These are phyloP conservation scores for Rhodamnia rubescens DNA, from an alignment of 345 rosid species.

Conservation along the genomic window DNA sequence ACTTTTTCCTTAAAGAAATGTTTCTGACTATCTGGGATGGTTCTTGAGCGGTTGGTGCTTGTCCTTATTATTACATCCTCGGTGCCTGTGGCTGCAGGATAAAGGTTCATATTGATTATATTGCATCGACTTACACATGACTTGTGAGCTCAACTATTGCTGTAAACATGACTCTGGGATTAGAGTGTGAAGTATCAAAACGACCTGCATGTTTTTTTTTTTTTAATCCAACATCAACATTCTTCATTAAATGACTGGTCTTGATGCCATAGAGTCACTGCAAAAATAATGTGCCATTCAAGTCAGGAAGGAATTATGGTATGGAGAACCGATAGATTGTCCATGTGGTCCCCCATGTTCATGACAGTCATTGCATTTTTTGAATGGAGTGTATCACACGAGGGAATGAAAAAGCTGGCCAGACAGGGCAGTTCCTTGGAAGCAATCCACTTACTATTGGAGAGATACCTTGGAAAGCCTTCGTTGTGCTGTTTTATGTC, in stretches of 20 bases:
- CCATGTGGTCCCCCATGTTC: neutral
- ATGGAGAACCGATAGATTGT: neutral
- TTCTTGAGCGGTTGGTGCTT: neutral
- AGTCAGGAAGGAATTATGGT: neutral
- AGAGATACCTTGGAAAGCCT: neutral
- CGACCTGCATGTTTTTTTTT: neutral
- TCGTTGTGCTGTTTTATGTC: neutral
- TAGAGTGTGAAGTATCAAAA: neutral
- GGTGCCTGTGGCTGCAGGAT: neutral
- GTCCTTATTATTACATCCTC: neutral
- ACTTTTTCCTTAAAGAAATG: neutral
- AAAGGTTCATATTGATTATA: neutral
- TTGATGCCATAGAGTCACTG: neutral
- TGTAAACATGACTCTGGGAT: neutral
- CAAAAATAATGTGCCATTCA: neutral
- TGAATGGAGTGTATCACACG: neutral
- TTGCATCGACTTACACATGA: neutral
- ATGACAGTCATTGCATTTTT: neutral
- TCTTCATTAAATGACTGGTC: neutral
- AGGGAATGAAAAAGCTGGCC: neutral
- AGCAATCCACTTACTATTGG: neutral
- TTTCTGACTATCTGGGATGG: neutral
- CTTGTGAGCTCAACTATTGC: neutral
- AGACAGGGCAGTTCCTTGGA: neutral
- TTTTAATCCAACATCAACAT: neutral